Evolutionary conservation across 1,284 basidiomycete genomes (phyloP).

Genomic region (Sanghuangporus sanghuang): DNA sequence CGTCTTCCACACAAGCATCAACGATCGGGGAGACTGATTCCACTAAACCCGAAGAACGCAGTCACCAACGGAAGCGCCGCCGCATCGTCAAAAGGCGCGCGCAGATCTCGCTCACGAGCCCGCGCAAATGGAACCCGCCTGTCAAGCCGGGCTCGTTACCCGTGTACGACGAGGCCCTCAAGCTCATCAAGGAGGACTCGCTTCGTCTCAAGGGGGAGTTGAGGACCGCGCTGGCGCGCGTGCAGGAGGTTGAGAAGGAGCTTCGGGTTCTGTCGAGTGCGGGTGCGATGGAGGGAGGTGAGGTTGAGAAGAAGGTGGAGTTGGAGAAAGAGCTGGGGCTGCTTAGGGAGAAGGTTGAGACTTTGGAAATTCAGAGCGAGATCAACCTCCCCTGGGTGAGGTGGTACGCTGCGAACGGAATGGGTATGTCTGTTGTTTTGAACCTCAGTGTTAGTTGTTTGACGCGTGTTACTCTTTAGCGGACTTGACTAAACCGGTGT

Average conservation of each 20-base stretch:
- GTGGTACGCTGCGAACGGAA: conserved; percentile 72
- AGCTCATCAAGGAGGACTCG: conserved; percentile 53
- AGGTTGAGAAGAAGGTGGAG: neutral
- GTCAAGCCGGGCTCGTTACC: conserved; percentile 64
- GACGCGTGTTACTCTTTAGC: conserved; percentile 30
- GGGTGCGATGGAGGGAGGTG: conserved; percentile 18
- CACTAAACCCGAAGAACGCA: neutral
- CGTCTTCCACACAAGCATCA: neutral
- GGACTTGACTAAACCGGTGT: conserved; percentile 62
- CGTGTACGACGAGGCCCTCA: conserved; percentile 79
- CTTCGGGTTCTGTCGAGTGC: conserved; percentile 33
- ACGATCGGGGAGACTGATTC: neutral
- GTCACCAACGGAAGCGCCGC: neutral
- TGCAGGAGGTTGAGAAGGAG: conserved; percentile 6
- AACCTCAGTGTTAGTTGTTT: neutral
- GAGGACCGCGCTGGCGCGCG: conserved; percentile 22
- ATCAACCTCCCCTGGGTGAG: conserved; percentile 75
- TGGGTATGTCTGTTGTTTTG: conserved; percentile 45
- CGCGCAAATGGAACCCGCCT: conserved; percentile 63
- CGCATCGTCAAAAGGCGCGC: conserved; percentile 32
- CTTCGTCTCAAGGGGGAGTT: conserved; percentile 42
- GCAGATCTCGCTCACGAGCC: conserved; percentile 42
- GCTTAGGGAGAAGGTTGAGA: conserved; percentile 39
- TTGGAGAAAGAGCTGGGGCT: conserved; percentile 25
- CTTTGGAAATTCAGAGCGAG: conserved; percentile 59